Conservation (phyloP, 2,329 filamentous ascomycete genomes). For the Trichoderma polysporum region DNA sequence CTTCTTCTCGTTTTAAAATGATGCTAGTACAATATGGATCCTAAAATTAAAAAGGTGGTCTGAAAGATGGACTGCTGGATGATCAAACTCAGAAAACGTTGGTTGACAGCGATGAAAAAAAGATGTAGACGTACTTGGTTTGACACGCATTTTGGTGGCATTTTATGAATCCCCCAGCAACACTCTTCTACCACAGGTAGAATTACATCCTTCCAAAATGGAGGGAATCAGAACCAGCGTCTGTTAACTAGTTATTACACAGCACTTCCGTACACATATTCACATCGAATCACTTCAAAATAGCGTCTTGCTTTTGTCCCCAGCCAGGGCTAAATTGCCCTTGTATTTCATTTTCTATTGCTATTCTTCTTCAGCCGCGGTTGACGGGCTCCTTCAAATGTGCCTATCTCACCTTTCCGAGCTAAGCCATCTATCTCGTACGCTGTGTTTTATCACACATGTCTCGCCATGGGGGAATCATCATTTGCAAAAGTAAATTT, state of each 20-base stretch:
- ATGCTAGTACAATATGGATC: neutral
- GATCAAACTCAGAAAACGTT: neutral
- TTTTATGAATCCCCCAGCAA: no score
- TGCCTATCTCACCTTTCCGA: conserved; percentile 5
- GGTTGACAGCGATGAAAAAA: no score
- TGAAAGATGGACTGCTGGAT: neutral
- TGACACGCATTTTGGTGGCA: no score
- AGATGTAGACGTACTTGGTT: no score
- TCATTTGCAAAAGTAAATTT: conserved; percentile 37
- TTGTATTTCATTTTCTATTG: conserved; percentile 8
- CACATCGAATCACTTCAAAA: neutral
- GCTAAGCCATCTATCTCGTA: conserved; percentile 1
- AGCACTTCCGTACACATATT: neutral
- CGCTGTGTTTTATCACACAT: conserved; percentile 14
- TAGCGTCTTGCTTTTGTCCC: neutral
- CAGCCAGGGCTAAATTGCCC: conserved; percentile 14
- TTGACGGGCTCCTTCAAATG: conserved; percentile 40
- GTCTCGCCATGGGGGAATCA: conserved; percentile 37
- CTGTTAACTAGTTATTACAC: neutral
- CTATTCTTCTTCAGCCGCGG: conserved; percentile 38
- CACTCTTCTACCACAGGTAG: no score
- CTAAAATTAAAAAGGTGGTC: neutral
- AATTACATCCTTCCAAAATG: no score
- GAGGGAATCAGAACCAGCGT: no score
- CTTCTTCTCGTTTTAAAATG: neutral